Evolutionary conservation across 805 yeast species (phyloP), one percentile per base, ranked within the genome.

Genomic region (Ogataea trehalophila): DNA sequence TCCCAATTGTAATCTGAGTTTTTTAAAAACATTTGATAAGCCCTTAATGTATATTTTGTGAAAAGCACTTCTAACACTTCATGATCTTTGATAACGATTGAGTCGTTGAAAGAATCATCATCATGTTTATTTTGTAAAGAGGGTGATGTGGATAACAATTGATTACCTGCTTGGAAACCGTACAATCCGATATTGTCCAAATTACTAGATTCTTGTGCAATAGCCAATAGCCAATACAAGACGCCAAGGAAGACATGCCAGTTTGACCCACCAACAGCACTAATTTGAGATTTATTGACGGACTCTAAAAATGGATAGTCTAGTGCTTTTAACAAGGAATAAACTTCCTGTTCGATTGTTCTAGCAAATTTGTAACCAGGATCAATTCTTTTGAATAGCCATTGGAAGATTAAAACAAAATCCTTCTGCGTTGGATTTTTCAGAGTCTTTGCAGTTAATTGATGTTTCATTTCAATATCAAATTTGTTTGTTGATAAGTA

Each of bases 181-280:
- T 57, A 56, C 11, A 65, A 61, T 37, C 70, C 68, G 6, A 63
- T 53, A 44, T 51, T 57, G 45, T 69, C 78, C 42, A 66, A 62
- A 37, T 60, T 58, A 42, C 76, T 47, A 71, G 63, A 44, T 70
- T 73, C 52, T 51, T 60, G 56, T 73, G 81, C 50, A 80, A 71
- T 49, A 53, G 80, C 79, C 5, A 85, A 80, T 40, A 90, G 62
- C 97, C 97, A 90, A 62, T 85, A 82, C 20, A 90, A 68, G 77
- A 91, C 79, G 1, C 94, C 96, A 38, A 90, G 64, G 54, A 88
- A 87, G 7, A 77, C 76, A 13, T 87, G 89, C 97, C 97, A 90
- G 54, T 81, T 82, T 42, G 85, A 81, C 2, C 96, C 95, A 6
- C 96, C 96, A 13, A 88, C 96, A 0, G 96, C 96, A 36, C 90